A percentile compares a stretch with the other conserved stretches of the same genome.
phyloP scores from a whole-genome alignment of 306 rosid species.

The Pterocarpus santalinus region DNA sequence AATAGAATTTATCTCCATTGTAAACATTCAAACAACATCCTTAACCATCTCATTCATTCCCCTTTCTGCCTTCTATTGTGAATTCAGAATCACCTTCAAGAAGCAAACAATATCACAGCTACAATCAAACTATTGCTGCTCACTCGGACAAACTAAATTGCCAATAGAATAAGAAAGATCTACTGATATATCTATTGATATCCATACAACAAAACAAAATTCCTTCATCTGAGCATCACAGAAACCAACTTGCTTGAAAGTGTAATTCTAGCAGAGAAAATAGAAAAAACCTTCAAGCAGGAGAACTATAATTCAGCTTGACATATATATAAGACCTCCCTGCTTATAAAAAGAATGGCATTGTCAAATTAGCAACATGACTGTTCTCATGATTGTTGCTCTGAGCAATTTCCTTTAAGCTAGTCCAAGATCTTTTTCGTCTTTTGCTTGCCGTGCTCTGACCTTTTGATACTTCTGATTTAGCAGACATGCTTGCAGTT shows the following conservation, averaged over 20 bases:
- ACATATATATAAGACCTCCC: background rate
- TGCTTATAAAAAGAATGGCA: conserved; percentile 58
- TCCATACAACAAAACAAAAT: background rate
- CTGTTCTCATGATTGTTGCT: conserved; percentile 46
- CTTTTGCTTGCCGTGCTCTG: conserved; percentile 57
- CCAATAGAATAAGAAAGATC: background rate
- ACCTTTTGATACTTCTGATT: conserved; percentile 49
- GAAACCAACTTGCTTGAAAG: conserved; percentile 20
- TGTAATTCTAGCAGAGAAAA: background rate
- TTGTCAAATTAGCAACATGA: conserved; percentile 42
- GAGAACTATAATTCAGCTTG: background rate
- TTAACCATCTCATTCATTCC: background rate
- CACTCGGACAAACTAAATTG: background rate
- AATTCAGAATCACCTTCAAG: background rate
- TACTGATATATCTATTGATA: background rate
- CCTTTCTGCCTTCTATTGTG: background rate
- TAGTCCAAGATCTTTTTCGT: conserved; percentile 74
- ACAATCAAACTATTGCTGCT: background rate
- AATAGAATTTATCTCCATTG: background rate
- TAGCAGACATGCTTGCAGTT: conserved; percentile 42
- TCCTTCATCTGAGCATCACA: conserved; percentile 7
- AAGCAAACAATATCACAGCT: background rate
- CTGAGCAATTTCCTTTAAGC: conserved; percentile 77
- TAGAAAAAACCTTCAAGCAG: background rate
- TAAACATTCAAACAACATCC: background rate